Conservation (phyloP, 2,329 filamentous ascomycete genomes). For the Talaromyces piceae region DNA sequence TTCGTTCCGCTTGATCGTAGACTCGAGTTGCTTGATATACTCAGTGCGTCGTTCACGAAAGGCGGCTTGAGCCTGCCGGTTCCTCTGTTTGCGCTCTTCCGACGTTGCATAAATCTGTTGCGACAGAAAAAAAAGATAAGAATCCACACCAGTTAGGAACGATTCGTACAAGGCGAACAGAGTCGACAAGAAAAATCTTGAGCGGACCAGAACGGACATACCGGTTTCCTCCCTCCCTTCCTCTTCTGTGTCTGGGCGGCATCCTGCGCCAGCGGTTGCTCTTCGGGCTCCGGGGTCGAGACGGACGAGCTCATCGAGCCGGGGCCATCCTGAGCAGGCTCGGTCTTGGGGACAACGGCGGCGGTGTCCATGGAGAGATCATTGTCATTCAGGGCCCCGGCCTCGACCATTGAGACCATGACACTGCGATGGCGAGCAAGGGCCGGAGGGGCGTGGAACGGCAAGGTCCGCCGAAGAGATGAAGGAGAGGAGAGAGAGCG, state of each 20-base stretch:
- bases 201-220: constrained; percentile 44
- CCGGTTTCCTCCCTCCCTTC: constrained; percentile 95
- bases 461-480: not conserved
- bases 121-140: no score
- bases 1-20: constrained; percentile 94
- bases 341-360: constrained; percentile 35
- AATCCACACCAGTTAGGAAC: no score
- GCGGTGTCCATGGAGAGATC: constrained; percentile 34
- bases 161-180: no score
- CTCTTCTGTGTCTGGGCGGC: constrained; percentile 64
- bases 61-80: constrained; percentile 92
- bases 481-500: not conserved
- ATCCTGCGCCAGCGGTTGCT: constrained; percentile 33
- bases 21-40: constrained; percentile 98
- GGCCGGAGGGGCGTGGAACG: not conserved
- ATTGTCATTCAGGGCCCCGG: constrained; percentile 32
- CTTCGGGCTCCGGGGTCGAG: constrained; percentile 41
- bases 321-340: constrained; percentile 35
- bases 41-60: constrained; percentile 95
- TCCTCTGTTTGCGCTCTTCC: constrained; percentile 95
- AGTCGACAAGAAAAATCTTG: not conserved
- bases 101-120: constrained; percentile 93
- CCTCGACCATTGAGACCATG: constrained; percentile 41
- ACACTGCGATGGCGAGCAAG: constrained; percentile 8
- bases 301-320: constrained; percentile 38